A percentile compares a stretch with the other conserved stretches of the same genome.
Evolutionary conservation across 495 filamentous ascomycete species (phyloP).

Genomic region (Thermochaetoides thermophila): DNA sequence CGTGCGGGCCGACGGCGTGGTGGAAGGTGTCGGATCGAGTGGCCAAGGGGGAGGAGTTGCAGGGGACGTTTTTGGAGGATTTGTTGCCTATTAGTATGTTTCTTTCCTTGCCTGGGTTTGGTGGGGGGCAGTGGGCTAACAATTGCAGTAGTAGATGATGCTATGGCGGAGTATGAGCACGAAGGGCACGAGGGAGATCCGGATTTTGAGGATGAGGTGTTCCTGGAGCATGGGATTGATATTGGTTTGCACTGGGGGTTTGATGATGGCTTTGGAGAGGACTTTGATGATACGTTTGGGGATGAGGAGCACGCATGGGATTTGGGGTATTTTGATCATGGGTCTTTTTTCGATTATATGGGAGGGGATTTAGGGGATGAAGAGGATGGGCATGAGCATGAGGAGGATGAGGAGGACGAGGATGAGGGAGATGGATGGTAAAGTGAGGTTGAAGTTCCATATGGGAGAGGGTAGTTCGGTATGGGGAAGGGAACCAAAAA

Average conservation of each 20-base stretch:
- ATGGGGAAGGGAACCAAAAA: too few relatives aligned
- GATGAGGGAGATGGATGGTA: background rate
- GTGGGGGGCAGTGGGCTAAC: too few relatives aligned
- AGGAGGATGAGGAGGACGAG: background rate
- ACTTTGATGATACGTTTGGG: slow-evolving; percentile 6
- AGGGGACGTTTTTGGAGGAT: slow-evolving; percentile 1
- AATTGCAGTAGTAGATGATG: slow-evolving; percentile 2
- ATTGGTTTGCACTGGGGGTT: too few relatives aligned
- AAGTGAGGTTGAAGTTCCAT: too few relatives aligned
- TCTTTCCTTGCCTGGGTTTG: too few relatives aligned
- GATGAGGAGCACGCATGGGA: slow-evolving; percentile 1
- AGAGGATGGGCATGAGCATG: slow-evolving; percentile 1
- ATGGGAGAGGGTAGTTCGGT: too few relatives aligned
- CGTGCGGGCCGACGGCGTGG: background rate
- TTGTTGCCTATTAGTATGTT: slow-evolving; percentile 7
- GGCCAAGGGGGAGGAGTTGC: background rate
- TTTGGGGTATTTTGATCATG: background rate
- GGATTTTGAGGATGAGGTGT: slow-evolving; percentile 1
- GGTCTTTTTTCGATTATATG: slow-evolving; percentile 5
- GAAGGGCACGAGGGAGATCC: slow-evolving; percentile 2
- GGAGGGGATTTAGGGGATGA: slow-evolving; percentile 2
- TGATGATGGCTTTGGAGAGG: slow-evolving; percentile 8
- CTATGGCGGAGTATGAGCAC: background rate
- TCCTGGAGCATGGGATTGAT: too few relatives aligned
- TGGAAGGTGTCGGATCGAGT: background rate